Percentiles rank a stretch among this genome's conserved stretches.
phyloP scores from a whole-genome alignment of 139 green algal species.

The Picocystis salinarum region DNA sequence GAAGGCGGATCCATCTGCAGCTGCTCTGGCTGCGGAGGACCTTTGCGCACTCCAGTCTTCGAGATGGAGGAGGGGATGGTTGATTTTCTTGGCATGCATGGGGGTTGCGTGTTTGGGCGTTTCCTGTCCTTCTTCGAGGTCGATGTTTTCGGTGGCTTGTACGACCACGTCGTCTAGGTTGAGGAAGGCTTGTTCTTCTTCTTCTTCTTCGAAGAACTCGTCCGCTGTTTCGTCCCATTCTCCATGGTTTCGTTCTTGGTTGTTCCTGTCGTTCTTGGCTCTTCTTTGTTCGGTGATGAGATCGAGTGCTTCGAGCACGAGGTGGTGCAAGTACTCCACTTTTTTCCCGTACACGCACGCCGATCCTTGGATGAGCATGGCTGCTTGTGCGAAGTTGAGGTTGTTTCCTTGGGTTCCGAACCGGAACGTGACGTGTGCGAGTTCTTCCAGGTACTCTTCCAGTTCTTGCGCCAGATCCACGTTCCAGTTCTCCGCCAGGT shows the following conservation, averaged over 20 bases:
- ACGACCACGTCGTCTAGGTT: conserved; percentile 15
- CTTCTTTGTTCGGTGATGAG: conserved; percentile 15
- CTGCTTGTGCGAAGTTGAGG: conserved; percentile 13
- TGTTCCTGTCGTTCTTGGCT: conserved; percentile 10
- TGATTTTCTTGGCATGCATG: not conserved
- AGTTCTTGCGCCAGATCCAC: conserved; percentile 67
- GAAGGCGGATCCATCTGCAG: too few species aligned
- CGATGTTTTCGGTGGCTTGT: conserved; percentile 18
- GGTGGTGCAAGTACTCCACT: conserved; percentile 62
- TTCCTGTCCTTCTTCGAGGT: conserved; percentile 27
- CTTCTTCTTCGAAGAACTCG: conserved; percentile 5
- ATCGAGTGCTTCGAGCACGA: conserved; percentile 53
- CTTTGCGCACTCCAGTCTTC: not conserved
- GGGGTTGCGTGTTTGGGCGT: not conserved
- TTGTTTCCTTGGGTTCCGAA: not conserved
- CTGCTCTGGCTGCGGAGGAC: conserved; percentile 6
- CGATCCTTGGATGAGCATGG: conserved; percentile 44
- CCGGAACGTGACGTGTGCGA: not conserved
- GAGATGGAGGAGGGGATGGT: not conserved
- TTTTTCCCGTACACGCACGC: conserved; percentile 67
- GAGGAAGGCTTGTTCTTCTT: conserved; percentile 36
- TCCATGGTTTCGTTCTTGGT: conserved; percentile 5
- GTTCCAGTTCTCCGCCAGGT: conserved; percentile 66
- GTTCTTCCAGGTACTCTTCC: conserved; percentile 64
- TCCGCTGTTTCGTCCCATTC: not conserved